These are phyloP conservation scores for Diplotaxis tenuifolia DNA, from an alignment of 345 rosid species.

Conservation along the genomic window DNA sequence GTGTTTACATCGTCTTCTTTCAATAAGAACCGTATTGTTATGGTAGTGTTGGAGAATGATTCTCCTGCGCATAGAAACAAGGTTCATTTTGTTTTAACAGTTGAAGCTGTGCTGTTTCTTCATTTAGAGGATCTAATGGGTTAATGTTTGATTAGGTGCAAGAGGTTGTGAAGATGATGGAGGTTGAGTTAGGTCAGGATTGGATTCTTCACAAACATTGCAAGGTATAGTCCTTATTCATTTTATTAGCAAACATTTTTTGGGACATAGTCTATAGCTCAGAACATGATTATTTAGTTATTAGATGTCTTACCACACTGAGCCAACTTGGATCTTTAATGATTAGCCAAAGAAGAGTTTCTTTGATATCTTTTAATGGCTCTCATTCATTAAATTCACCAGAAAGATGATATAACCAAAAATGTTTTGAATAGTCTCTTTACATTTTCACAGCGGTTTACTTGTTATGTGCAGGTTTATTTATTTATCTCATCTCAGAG, in stretches of 20 bases:
- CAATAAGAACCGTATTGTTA: conserved; percentile 47
- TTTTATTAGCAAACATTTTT: background rate
- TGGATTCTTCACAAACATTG: conserved; percentile 80
- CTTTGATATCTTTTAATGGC: background rate
- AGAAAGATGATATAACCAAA: background rate
- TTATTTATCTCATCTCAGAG: conserved; percentile 58
- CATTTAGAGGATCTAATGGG: background rate
- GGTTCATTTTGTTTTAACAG: conserved; percentile 38
- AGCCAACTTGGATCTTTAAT: background rate
- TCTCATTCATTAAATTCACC: too few species aligned
- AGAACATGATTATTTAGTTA: background rate
- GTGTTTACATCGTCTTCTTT: conserved; percentile 36
- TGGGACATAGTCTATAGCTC: background rate
- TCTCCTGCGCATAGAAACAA: conserved; percentile 60
- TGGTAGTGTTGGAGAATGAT: conserved; percentile 62
- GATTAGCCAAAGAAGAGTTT: too few species aligned
- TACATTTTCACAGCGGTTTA: background rate
- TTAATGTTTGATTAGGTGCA: conserved; percentile 47
- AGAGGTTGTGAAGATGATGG: conserved; percentile 77
- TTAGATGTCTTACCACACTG: background rate
- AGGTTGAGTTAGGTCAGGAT: conserved; percentile 68
- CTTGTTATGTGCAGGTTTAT: conserved; percentile 59
- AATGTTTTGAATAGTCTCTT: background rate
- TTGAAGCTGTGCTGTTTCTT: background rate
- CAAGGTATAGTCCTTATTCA: conserved; percentile 48